Evolutionary conservation across 306 rosid species (phyloP), one percentile per base, ranked within the genome.

Genomic region (Pueraria montana): DNA sequence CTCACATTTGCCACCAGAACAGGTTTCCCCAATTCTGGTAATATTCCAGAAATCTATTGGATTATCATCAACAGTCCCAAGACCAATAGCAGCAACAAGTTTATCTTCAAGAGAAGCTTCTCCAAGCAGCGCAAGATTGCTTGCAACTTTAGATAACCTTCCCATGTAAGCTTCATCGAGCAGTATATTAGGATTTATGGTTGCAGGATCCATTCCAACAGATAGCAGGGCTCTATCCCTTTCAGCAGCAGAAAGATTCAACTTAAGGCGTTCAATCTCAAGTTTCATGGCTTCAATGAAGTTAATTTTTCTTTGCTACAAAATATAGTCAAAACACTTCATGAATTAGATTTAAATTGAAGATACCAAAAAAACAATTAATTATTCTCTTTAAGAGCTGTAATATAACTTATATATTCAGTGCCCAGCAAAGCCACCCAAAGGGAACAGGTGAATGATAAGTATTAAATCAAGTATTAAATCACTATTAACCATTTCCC

Each of bases 161-260:
- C 91, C 97, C 84, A 86, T 84, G 76, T 88, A 84, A 77, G 49
- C 87, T 81, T 96, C 97, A 84, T 92, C 98, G 0, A 91, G 90
- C 84, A 94, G 62, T 72, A 89, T 73, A 83, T 92, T 96, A 42
- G 99, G 99, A 85, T 96, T 96, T 80, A 96, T 82, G 58, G 87
- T 87, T 17, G 97, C 97, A 73, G 98, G 94, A 90, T 92, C 99
- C 86, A 76, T 88, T 71, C 98, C 99, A 79, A 91, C 84, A 34
- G 97, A 89, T 82, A 94, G 81, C 75, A 96, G 84, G 77, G 94
- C 85, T 86, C 92, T 91, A 87, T 96, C 97, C 93, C 99, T 91
- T 88, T 92, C 98, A 81, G 99, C 97, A 84, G 99, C 98, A 86
- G 99, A 96, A 82, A 96, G 93, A 79, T 92, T 92, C 83, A 90